phyloP scores from a whole-genome alignment of 495 filamentous ascomycete genomes.

The Xylaria castorea region DNA sequence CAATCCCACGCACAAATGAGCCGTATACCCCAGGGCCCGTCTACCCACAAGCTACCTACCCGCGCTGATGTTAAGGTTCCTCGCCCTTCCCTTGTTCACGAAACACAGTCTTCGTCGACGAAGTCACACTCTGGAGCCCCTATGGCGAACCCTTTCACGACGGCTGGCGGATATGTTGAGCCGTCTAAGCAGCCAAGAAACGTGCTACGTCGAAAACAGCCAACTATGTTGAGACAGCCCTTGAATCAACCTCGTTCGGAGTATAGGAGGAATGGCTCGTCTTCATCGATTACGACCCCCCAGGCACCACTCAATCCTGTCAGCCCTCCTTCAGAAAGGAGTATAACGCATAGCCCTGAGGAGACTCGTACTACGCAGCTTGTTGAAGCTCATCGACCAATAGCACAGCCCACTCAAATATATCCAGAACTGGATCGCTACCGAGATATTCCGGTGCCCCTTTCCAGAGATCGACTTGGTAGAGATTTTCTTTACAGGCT shows the following conservation, averaged over 20 bases:
- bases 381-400: conserved; percentile 41
- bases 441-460: conserved; percentile 44
- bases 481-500: conserved; percentile 53
- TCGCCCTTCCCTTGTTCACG: conserved; percentile 40
- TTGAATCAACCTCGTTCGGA: conserved; percentile 42
- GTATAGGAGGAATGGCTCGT: conserved; percentile 47
- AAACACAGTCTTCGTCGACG: conserved; percentile 41
- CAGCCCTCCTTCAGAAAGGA: conserved; percentile 42
- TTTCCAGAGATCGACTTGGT: conserved; percentile 36
- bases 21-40: conserved; percentile 45
- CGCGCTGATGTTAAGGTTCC: conserved; percentile 30
- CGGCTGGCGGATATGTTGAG: conserved; percentile 23
- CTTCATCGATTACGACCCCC: conserved; percentile 47
- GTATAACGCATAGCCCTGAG: conserved; percentile 48
- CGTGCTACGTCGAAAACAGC: conserved; percentile 55
- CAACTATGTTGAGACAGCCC: conserved; percentile 50
- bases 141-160: conserved; percentile 29
- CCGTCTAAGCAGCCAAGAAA: conserved; percentile 44
- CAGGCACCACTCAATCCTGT: conserved; percentile 41
- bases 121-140: conserved; percentile 29
- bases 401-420: conserved; percentile 46
- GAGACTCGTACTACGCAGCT: conserved; percentile 46
- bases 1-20: conserved; percentile 34
- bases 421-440: conserved; percentile 64
- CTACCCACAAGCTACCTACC: conserved; percentile 38